Evolutionary conservation across 2,329 filamentous ascomycete species (phyloP), one percentile per base, ranked within the genome.

Genomic region (Aurifilum marmelostoma): DNA sequence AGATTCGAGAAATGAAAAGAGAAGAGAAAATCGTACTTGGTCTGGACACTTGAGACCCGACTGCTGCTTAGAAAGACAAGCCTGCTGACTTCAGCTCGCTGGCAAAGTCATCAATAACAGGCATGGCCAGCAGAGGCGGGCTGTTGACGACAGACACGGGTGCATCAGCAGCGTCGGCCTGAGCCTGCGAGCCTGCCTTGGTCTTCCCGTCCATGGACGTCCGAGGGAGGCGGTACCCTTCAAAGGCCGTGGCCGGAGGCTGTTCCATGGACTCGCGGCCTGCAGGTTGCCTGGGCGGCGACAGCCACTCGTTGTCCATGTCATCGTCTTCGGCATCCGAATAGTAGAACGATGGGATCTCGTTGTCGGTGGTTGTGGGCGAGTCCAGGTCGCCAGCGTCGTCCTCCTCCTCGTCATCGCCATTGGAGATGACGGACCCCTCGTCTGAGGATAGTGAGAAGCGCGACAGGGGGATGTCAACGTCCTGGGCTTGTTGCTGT

Each of bases 201-300:
- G 68, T 72, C 43, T 71, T 11, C 39, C 41, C 74, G 3, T 75
- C 74, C 3, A 74, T 70, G 2, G 74, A 73, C 1, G 76, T 72
- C 18, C 73, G 75, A 3, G 85, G 85, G n/a, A 87, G 78, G 69
- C 83, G 84, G 74, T 87, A 87, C n/a, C 77, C 77, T 0, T 79
- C 78, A 52, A 82, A 77, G 3, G 75, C 72, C 59, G 73, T 69
- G 43, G 72, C 62, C 2, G 76, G 72, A 12, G 60, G 1, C 54
- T 73, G 62, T 50, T 76, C 75, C 54, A 76, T 71, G 0, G 74
- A 71, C 60, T 69, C 68, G 66, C 69, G 67, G 61, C 66, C 47
- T 64, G 71, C 54, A 47, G 66, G 63, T 67, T 43, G 21, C 72
- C 73, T 1, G 72, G 77, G 77, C 37, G 76, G 77, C 12, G 77